A percentile compares a stretch with the other conserved stretches of the same genome.
These are phyloP conservation scores for Beta macrorhiza DNA, from an alignment of 179 eudicot species.

Conservation along the genomic window DNA sequence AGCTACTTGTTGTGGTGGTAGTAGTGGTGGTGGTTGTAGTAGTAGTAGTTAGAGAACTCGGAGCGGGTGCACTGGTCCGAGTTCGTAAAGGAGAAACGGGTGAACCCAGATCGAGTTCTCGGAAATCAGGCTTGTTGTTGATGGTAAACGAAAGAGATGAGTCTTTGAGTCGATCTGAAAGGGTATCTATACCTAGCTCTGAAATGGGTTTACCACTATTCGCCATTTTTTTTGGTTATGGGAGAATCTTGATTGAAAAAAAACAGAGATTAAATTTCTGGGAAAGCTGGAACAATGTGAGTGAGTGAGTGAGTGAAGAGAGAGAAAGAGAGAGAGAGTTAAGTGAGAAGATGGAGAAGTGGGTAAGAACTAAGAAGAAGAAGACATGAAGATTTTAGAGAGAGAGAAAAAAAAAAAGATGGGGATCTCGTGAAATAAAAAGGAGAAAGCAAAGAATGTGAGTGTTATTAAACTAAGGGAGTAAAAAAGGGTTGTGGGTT, in stretches of 20 bases:
- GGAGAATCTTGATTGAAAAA: not conserved
- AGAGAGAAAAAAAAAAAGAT: conserved; percentile 20
- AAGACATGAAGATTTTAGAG: conserved; percentile 28
- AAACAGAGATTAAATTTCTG: not conserved
- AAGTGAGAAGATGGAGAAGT: conserved; percentile 13
- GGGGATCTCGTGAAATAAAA: conserved; percentile 80
- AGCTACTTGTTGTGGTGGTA: conserved; percentile 49
- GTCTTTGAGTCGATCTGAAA: conserved; percentile 51
- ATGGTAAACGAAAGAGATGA: conserved; percentile 9
- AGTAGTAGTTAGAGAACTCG: conserved; percentile 33
- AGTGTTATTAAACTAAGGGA: conserved; percentile 38
- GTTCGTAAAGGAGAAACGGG: conserved; percentile 70
- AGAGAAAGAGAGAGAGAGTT: conserved; percentile 12
- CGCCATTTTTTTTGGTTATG: conserved; percentile 37
- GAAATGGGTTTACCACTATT: conserved; percentile 43
- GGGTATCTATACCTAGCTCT: conserved; percentile 32
- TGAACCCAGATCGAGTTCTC: conserved; percentile 66
- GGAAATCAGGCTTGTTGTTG: conserved; percentile 61
- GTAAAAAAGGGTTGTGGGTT: not conserved
- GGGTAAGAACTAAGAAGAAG: conserved; percentile 20
- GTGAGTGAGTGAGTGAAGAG: not conserved
- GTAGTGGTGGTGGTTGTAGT: conserved; percentile 40
- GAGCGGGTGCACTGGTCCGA: conserved; percentile 30
- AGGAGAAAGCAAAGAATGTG: conserved; percentile 70
- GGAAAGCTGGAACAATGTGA: conserved; percentile 3